Conservation (phyloP, 2,329 filamentous ascomycete genomes). For the Fusarium longipes region DNA sequence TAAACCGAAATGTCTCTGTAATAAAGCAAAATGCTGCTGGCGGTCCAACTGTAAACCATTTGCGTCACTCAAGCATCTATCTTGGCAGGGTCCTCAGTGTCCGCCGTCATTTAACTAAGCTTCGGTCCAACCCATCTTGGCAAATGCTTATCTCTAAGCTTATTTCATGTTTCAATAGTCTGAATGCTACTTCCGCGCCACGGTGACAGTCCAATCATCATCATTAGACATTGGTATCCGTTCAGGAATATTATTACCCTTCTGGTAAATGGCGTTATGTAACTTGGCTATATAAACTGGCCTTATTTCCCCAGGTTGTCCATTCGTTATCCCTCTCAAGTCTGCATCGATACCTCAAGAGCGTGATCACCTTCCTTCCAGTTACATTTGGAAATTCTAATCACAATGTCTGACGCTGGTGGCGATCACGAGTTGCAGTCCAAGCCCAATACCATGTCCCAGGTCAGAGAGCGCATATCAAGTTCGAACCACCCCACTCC, state of each 20-base stretch:
- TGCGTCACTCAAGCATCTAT: not conserved
- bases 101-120: not conserved
- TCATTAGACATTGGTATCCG: not conserved
- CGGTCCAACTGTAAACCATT: not conserved
- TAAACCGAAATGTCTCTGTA: not conserved
- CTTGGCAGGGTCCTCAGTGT: not conserved
- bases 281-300: not conserved
- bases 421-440: not conserved
- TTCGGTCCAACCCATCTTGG: conserved; percentile 4
- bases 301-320: not conserved
- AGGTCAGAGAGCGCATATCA: not conserved
- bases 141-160: conserved; percentile 7
- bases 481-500: not conserved
- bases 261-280: not conserved
- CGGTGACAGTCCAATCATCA: not conserved
- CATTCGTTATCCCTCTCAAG: no score
- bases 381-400: no score
- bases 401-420: conserved; percentile 1
- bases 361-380: not conserved
- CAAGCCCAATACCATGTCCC: not conserved
- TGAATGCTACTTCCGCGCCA: not conserved
- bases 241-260: not conserved
- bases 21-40: no score
- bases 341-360: not conserved
- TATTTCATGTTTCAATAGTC: conserved; percentile 5